Evolutionary conservation across 306 rosid species (phyloP), one percentile per base, ranked within the genome.

Genomic region (Macrotyloma uniflorum): DNA sequence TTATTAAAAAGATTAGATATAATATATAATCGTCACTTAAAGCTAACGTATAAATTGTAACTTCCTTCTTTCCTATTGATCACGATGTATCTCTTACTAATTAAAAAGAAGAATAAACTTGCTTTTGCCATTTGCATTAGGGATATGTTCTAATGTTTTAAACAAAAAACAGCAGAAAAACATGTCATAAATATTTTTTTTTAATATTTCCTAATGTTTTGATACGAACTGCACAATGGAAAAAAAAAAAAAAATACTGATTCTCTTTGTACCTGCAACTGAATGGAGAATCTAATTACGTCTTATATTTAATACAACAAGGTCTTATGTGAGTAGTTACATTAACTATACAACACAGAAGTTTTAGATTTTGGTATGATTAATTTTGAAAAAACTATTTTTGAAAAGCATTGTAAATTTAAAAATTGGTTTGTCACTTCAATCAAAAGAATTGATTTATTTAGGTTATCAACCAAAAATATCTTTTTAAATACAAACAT

Each of bases 51-150:
- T n/a, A 36, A 63, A 33, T 18, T 33, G 47, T 18, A 63, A 10
- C 7, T 32, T 6, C 11, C 1, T 62, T 9, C 1, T 12, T 58
- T 10, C 12, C 9, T 38, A 38, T 8, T 38, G 12, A 38, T 38
- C 12, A 9, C 12, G 13, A 38, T 38, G 43, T 12, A 38, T 38
- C 12, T 3, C 43, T 8, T 38, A 38, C 12, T 9, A 2, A 38
- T 8, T 2, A 43, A 67, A 24, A 45, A 11, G 11, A 62, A 45
- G 78, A 82, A 82, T 71, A 42, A 15, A 22, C 30, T 30, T 50
- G 18, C 26, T 55, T 62, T 66, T n/a, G 47, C 74, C 70, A 74
- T 61, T 79, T 83, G 51, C 78, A 69, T 62, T 14, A n/a, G 16
- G 81, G 38, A 83, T 83, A 61, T 42, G 16, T 57, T 68, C 85